Evolutionary conservation across 192 early-diverging fungal species (phyloP).

Genomic region (Coemansia sp.): DNA sequence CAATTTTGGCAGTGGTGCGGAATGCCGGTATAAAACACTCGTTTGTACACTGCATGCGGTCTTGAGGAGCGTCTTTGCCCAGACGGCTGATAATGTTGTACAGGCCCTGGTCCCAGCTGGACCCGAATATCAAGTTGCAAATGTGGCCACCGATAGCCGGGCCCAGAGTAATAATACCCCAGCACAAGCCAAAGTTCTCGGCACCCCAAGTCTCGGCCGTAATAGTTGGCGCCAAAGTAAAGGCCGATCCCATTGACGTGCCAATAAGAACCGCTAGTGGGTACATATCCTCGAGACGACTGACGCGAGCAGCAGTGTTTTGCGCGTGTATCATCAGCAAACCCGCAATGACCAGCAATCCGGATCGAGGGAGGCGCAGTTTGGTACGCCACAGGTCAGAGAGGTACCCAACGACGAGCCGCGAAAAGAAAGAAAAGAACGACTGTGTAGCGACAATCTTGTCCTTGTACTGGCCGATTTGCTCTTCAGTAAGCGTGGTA

Average conservation of each 20-base stretch:
- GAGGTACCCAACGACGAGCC: slow-evolving; percentile 38
- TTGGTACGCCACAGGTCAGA: slow-evolving; percentile 50
- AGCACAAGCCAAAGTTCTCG: slow-evolving; percentile 54
- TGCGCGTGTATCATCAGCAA: slow-evolving; percentile 50
- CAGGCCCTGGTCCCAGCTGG: slow-evolving; percentile 55
- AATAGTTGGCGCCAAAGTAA: slow-evolving; percentile 51
- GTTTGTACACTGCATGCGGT: slow-evolving; percentile 26
- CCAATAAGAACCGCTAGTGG: slow-evolving; percentile 40
- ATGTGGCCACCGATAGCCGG: slow-evolving; percentile 64
- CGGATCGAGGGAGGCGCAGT: slow-evolving; percentile 40
- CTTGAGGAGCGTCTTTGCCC: slow-evolving; percentile 11
- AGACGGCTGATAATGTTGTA: slow-evolving; percentile 16
- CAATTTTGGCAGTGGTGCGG: slow-evolving; percentile 25
- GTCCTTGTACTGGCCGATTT: slow-evolving; percentile 49
- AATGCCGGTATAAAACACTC: slow-evolving; percentile 50
- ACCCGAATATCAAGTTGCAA: slow-evolving; percentile 64
- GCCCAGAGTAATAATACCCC: slow-evolving; percentile 61
- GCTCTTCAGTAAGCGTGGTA: slow-evolving; percentile 25
- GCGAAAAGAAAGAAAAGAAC: slow-evolving; percentile 49
- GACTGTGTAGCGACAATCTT: slow-evolving; percentile 52
- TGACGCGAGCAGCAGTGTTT: slow-evolving; percentile 15
- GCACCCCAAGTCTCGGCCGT: slow-evolving; percentile 55
- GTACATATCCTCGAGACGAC: slow-evolving; percentile 30
- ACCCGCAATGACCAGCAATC: slow-evolving; percentile 27
- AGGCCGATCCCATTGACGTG: slow-evolving; percentile 47